Conservation (phyloP, 768 basidiomycete genomes). For the Favolaschia claudopus region DNA sequence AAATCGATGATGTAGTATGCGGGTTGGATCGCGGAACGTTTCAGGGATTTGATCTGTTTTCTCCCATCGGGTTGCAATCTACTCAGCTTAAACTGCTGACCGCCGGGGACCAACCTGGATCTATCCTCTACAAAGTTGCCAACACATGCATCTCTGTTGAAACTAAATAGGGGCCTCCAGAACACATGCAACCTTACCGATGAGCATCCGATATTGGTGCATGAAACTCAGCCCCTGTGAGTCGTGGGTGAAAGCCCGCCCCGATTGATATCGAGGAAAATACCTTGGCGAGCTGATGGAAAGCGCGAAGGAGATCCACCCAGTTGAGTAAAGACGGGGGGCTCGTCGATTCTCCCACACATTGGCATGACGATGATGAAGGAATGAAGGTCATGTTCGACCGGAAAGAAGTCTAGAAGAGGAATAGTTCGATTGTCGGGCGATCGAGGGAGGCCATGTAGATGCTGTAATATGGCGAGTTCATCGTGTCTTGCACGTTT, state of each 20-base stretch:
- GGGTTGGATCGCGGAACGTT: background rate
- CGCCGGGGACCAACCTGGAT: background rate
- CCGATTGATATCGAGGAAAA: background rate
- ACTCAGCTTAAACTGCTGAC: background rate
- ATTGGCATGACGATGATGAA: background rate
- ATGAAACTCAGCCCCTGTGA: background rate
- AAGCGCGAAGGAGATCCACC: background rate
- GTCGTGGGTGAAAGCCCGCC: background rate
- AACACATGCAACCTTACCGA: background rate
- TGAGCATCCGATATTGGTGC: background rate
- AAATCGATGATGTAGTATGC: constrained; percentile 3
- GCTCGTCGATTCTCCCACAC: background rate
- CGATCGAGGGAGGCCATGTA: background rate
- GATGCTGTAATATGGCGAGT: background rate
- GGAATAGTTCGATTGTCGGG: background rate
- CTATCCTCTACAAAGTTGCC: background rate
- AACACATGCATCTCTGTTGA: background rate
- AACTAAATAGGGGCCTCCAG: background rate
- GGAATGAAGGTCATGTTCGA: background rate
- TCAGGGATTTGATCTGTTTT: background rate
- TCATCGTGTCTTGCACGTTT: background rate
- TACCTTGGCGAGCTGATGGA: background rate
- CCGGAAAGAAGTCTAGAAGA: background rate
- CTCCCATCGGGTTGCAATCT: background rate
- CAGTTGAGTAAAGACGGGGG: background rate